Percentiles rank a stretch among this genome's conserved stretches.
phyloP scores from a whole-genome alignment of 176 grass and related monocot species.

The Elymus sibiricus region DNA sequence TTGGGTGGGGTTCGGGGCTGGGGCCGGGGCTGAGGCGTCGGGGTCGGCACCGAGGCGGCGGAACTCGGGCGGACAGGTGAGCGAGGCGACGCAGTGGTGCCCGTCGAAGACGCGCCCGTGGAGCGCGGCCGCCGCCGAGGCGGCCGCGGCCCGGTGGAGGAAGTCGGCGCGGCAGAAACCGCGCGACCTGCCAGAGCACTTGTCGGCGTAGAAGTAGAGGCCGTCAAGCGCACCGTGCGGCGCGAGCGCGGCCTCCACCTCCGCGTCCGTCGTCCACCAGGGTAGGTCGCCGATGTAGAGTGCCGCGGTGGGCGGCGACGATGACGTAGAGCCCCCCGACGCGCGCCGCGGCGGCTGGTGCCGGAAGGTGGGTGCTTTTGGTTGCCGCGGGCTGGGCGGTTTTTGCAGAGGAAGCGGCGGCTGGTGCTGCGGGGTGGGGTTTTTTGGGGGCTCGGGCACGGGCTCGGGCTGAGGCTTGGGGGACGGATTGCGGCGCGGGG shows the following conservation, averaged over 20 bases:
- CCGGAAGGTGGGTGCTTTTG: background rate
- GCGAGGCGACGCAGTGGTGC: conserved; percentile 46
- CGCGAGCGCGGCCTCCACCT: conserved; percentile 57
- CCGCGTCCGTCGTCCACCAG: conserved; percentile 66
- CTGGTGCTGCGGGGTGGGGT: background rate
- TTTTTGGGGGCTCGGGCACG: conserved; percentile 2
- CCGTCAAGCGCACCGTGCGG: conserved; percentile 37
- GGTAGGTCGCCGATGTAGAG: conserved; percentile 57
- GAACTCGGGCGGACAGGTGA: conserved; percentile 19
- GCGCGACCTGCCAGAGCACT: conserved; percentile 41
- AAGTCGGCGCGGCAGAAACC: conserved; percentile 53
- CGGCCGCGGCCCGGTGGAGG: conserved; percentile 18
- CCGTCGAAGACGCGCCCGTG: conserved; percentile 45
- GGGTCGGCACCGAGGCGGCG: background rate
- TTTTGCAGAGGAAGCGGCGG: background rate
- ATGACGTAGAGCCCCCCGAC: background rate
- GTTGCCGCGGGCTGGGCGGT: background rate
- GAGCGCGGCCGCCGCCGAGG: conserved; percentile 33
- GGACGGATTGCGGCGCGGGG: background rate
- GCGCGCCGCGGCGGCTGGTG: background rate
- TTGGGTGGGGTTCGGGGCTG: background rate
- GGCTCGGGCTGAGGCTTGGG: background rate
- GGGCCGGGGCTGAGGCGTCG: background rate
- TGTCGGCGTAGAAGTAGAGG: conserved; percentile 54
- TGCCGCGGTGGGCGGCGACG: background rate